Evolutionary conservation across 2,329 filamentous ascomycete genomes (phyloP), one percentile per base, ranked within the genome.

Genomic region (Atkinsonella hypoxylon): DNA sequence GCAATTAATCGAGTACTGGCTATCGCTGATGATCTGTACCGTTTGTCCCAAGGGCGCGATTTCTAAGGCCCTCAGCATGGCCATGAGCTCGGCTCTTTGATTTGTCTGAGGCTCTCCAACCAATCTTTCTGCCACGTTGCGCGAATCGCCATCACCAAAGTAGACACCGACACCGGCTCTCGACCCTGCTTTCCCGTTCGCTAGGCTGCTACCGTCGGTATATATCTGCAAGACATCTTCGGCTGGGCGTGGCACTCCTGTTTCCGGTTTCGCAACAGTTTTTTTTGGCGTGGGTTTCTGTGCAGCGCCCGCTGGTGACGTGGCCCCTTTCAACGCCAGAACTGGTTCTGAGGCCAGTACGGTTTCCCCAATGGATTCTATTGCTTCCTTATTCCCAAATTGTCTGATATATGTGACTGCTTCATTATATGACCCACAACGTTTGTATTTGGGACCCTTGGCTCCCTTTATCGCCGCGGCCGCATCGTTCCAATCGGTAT

Each of bases 81-180:
- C 93, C 22, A 87, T 90, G 52, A 98, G 74, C 70, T 98, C 93
- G n/a, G 91, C 93, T 3, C 93, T 86, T 66, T 97, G 89, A 64
- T 98, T 98, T 1, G 93, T 97, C 68, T 97, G 93, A 10, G 76
- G 74, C 15, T 76, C 72, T 47, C 89, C 89, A 48, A 75, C 68
- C 2, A 96, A 77, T 4, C 82, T 81, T 67, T 94, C 89, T 12
- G 87, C 87, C 22, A 95, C 64, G 62, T 83, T 83, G 56, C 81
- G 74, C 30, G 68, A 55, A 60, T 85, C 82, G 2, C 65, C 65
- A 17, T 64, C 58, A 6, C 79, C 81, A 59, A 85, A 85, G 59
- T 66, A 85, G 30, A 85, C 81, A 22, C 82, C 82, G 1, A 84
- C 69, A 2, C 82, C 82, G 8, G 79, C 81, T 31, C 66, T 61